Percentiles rank a stretch among this genome's conserved stretches.
phyloP scores from a whole-genome alignment of 352 stramenopile genomes.

The Globisporangium perplexum region DNA sequence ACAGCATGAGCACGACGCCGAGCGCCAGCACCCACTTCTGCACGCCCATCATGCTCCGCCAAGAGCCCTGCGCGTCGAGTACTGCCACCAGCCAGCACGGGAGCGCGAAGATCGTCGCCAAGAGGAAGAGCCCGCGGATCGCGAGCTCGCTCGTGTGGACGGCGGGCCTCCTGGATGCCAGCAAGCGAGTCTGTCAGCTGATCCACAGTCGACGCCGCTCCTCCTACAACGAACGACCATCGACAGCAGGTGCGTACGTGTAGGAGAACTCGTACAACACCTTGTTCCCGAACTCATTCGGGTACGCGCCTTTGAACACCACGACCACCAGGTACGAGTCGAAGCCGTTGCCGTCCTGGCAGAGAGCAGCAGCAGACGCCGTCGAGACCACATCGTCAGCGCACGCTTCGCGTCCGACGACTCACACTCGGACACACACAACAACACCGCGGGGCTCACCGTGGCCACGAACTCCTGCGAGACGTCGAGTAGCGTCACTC shows the following conservation, averaged over 20 bases:
- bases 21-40: constrained; percentile 72
- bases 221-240: too few relatives aligned
- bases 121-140: constrained; percentile 48
- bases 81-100: constrained; percentile 71
- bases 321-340: constrained; percentile 54
- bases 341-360: constrained; percentile 56
- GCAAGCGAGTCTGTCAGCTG: neutral
- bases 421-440: too few relatives aligned
- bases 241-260: too few relatives aligned
- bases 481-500: constrained; percentile 57
- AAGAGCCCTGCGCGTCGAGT: constrained; percentile 45
- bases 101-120: constrained; percentile 53
- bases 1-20: constrained; percentile 67
- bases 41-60: constrained; percentile 45
- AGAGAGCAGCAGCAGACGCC: neutral
- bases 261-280: constrained; percentile 78
- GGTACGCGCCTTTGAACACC: constrained; percentile 67
- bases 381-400: neutral
- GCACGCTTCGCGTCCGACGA: neutral
- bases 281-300: constrained; percentile 58
- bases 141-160: constrained; percentile 69
- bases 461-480: constrained; percentile 57
- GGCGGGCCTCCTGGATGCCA: constrained; percentile 47
- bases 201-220: neutral
- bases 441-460: constrained; percentile 21